Base-by-base conservation (phyloP, 2,329 filamentous ascomycete species). In the Arthroderma sp. region DNA sequence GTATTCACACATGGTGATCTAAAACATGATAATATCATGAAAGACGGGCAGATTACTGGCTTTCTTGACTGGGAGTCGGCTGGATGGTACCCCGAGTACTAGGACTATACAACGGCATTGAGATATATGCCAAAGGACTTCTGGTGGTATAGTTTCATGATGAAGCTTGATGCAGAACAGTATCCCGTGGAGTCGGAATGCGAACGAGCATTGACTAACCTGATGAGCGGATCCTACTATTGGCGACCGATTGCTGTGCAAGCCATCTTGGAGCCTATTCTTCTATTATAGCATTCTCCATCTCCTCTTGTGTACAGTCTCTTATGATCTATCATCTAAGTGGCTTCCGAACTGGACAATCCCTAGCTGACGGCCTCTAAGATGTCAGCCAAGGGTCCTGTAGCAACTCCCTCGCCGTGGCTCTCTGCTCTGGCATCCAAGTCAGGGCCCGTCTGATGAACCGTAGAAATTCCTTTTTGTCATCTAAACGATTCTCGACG, bases 1-100 rank as follows among this genome's bases (percentile, higher is more conserved):
- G 35, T 69, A 3, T 68, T 68, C 53, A 66, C 63, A 4, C 66
- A 68, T 58, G 64, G 64, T 25, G 66, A 68, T 62, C 25, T 67
- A 2, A 61, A 61, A 15, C 60, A 56, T 38, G 54, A 35, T 21
- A 67, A 66, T 58, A 66, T 66, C n/a, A 67, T 67, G 56, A 60
- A 63, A 54, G 56, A 56, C 17, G 61, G 62, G 55, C 49, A 39
- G 4, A 54, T 60, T 33, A 51, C 7, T 19, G 33, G 56, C 51
- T 37, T 37, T 15, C 35, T 37, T 8, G 35, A 37, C 13, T 37
- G 13, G 31, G 35, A 37, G 35, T 37, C 35, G 13, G 13, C 35
- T 15, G 3, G 13, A 13, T 37, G 35, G 13, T 37, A 15, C 9
- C 35, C 8, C 9, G 13, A 13, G 2, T 37, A 37, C 35, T 2